Evolutionary conservation across 352 stramenopile genomes (phyloP).

Genomic region (Phytopythium aichiense): DNA sequence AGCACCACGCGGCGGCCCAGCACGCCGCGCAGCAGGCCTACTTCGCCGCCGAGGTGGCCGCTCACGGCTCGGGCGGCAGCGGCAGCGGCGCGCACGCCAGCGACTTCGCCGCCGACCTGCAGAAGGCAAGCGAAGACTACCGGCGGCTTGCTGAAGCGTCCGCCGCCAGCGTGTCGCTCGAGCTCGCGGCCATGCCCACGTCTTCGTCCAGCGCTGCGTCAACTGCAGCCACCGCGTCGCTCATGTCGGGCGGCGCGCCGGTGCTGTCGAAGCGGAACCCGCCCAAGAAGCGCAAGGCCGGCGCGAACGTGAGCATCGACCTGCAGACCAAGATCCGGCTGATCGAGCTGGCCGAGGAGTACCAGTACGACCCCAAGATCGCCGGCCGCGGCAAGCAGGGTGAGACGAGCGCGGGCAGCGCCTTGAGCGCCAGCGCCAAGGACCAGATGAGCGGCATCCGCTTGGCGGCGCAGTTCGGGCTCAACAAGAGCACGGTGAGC

Average conservation of each 20-base stretch:
- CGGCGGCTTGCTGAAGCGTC: conserved; percentile 30
- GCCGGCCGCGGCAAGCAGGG: conserved; percentile 29
- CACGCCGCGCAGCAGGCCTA: conserved; percentile 9
- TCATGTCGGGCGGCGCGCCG: neutral
- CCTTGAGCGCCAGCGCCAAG: conserved; percentile 12
- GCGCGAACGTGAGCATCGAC: conserved; percentile 68
- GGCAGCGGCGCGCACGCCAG: conserved; percentile 2
- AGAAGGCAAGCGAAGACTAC: conserved; percentile 43
- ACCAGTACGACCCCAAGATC: conserved; percentile 73
- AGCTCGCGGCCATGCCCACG: conserved; percentile 3
- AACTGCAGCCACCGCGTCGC: neutral
- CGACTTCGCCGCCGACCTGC: conserved; percentile 44
- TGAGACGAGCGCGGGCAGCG: neutral
- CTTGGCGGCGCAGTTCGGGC: conserved; percentile 62
- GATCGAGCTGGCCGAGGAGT: conserved; percentile 78
- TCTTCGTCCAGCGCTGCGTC: neutral
- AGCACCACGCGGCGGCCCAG: conserved; percentile 2
- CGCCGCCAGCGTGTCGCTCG: conserved; percentile 4
- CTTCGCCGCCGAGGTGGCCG: neutral
- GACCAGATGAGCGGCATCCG: conserved; percentile 73
- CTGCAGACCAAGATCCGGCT: conserved; percentile 83
- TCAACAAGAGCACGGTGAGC: conserved; percentile 83
- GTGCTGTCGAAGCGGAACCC: conserved; percentile 8
- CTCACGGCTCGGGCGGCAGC: neutral
- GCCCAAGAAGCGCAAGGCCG: conserved; percentile 55